Conservation (phyloP, 805 yeast species). For the Yarrowia sp. region DNA sequence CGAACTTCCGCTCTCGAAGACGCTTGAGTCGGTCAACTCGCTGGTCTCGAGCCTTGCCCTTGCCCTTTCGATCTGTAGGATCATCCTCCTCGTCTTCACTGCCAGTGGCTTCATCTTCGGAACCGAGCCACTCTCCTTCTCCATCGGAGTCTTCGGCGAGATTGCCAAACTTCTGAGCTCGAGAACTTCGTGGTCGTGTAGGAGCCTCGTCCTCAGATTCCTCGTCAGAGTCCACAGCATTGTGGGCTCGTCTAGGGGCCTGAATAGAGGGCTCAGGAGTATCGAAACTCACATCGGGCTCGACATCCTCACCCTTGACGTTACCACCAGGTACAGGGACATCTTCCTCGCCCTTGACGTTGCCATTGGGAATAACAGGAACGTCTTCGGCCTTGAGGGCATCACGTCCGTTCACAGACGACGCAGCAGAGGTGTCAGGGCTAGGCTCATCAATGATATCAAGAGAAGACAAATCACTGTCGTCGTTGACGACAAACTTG, state of each 20-base stretch:
- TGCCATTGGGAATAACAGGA: not conserved
- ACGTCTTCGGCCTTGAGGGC: slow-evolving; percentile 9
- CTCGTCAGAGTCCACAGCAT: not conserved
- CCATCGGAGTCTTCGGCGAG: slow-evolving; percentile 11
- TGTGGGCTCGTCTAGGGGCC: slow-evolving; percentile 6
- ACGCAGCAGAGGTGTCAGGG: slow-evolving; percentile 24
- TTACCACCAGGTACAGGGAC: not conserved
- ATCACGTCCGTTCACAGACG: slow-evolving; percentile 20
- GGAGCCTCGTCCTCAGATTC: slow-evolving; percentile 9
- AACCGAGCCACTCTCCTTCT: slow-evolving; percentile 25
- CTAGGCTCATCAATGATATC: slow-evolving; percentile 25
- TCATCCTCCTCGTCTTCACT: slow-evolving; percentile 12
- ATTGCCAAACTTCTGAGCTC: not conserved
- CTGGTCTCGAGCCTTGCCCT: slow-evolving; percentile 18
- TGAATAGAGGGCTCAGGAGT: slow-evolving; percentile 17
- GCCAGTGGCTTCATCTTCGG: not conserved
- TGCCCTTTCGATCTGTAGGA: slow-evolving; percentile 21
- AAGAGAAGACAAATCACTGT: slow-evolving; percentile 15
- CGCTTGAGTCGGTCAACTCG: slow-evolving; percentile 19
- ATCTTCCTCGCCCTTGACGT: not conserved
- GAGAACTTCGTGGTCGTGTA: not conserved
- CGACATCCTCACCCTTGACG: slow-evolving; percentile 9
- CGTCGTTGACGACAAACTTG: slow-evolving; percentile 3
- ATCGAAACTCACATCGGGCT: not conserved
- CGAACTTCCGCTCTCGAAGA: slow-evolving; percentile 10